phyloP scores from a whole-genome alignment of 768 basidiomycete species.

The Tulasnella sp. region DNA sequence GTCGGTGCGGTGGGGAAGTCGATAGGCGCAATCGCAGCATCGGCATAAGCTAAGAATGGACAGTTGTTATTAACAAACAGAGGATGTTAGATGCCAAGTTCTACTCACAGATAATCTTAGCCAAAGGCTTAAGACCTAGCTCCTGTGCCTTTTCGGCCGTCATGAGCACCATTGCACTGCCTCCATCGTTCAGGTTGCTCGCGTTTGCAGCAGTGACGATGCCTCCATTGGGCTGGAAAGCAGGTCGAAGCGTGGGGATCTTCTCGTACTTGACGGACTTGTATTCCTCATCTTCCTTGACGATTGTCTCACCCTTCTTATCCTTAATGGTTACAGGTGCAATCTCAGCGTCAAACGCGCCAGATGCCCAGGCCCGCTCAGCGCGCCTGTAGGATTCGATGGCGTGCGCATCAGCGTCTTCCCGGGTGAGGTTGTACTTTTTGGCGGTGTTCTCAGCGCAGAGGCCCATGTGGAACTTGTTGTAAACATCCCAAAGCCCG shows the following conservation, averaged over 20 bases:
- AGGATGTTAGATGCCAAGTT: not conserved
- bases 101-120: slow-evolving; percentile 79
- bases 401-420: slow-evolving; percentile 81
- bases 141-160: slow-evolving; percentile 87
- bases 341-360: slow-evolving; percentile 77
- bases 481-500: slow-evolving; percentile 95
- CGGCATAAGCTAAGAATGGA: slow-evolving; percentile 67
- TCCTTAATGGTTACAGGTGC: slow-evolving; percentile 84
- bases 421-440: slow-evolving; percentile 73
- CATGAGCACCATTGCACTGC: slow-evolving; percentile 89
- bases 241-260: slow-evolving; percentile 74
- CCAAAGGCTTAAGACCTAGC: slow-evolving; percentile 84
- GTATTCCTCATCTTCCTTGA: slow-evolving; percentile 96
- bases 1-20: slow-evolving; percentile 96
- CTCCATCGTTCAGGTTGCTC: slow-evolving; percentile 89
- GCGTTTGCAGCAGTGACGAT: slow-evolving; percentile 96
- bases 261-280: slow-evolving; percentile 95
- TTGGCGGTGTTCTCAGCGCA: slow-evolving; percentile 81
- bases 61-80: slow-evolving; percentile 8
- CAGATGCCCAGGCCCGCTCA: slow-evolving; percentile 78
- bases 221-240: slow-evolving; percentile 79
- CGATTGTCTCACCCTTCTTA: slow-evolving; percentile 84
- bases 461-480: slow-evolving; percentile 97
- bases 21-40: slow-evolving; percentile 91
- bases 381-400: slow-evolving; percentile 93